Evolutionary conservation across 257 asterid species (phyloP), one percentile per base, ranked within the genome.

Genomic region (Cinchona pubescens): DNA sequence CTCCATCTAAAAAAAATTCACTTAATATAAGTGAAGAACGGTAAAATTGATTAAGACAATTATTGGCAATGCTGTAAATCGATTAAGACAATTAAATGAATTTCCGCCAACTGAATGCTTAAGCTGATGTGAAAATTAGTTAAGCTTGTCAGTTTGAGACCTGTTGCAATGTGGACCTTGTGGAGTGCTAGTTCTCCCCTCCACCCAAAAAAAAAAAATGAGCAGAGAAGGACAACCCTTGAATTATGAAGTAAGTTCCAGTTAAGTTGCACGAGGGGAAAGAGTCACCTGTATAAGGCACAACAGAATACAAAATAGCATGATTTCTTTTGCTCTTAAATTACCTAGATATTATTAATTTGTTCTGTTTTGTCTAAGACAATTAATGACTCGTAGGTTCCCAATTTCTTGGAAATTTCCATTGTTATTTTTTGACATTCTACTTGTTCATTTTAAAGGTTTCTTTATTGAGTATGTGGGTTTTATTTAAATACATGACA

Each of bases 311-410:
- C 23, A 29, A 46, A 15, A 69, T 19, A 14, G 25, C 42, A 0
- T 15, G 72, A 46, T 3, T 69, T 69, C 43, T 43, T 43, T 49
- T 34, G 29, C 56, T 34, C 45, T 67, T 46, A 4, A 67, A 5
- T 67, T 38, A 43, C 35, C 34, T 67, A 40, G 38, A n/a, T 14
- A 43, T 43, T 15, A 1, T 3, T 1, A 14, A 45, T 45, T n/a
- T n/a, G 49, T 45, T 45, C 49, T 45, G 13, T 45, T 45, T 7
- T 43, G 9, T 10, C n/a, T 45, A 10, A 9, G 3, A 15, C 55
- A 48, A 16, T 16, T 40, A 67, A 67, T 58, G 7, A 45, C 40
- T 67, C n/a, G 34, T 67, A 67, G 72, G 12, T 67, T 67, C 30
- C 48, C 72, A 67, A 29, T 29, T 67, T n/a, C 38, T 43, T 43